Conservation (phyloP, 345 rosid genomes). For the Carallia pectinifolia region DNA sequence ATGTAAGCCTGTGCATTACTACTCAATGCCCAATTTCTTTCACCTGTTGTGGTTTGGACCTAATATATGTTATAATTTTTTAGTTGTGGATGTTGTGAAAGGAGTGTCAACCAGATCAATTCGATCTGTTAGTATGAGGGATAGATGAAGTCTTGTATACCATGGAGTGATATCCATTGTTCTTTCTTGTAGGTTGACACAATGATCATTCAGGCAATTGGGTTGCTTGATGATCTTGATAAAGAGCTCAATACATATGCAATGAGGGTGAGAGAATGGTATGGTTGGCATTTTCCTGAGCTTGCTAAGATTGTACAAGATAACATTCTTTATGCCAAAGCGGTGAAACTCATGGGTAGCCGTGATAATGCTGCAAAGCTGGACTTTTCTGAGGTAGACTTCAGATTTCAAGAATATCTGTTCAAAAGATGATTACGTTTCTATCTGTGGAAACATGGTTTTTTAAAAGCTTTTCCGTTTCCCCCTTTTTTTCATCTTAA, state of each 20-base stretch:
- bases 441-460: no score
- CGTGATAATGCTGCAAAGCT: conserved; percentile 79
- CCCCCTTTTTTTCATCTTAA: neutral
- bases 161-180: neutral
- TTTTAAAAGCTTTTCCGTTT: no score
- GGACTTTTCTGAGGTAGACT: conserved; percentile 76
- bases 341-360: conserved; percentile 80
- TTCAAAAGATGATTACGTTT: neutral
- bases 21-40: no score
- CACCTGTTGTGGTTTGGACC: no score
- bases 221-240: conserved; percentile 94
- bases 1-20: no score
- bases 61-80: neutral
- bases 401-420: conserved; percentile 22
- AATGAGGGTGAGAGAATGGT: conserved; percentile 92
- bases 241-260: conserved; percentile 92
- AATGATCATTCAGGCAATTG: conserved; percentile 94
- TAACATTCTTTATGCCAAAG: conserved; percentile 76
- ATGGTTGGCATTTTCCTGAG: conserved; percentile 99
- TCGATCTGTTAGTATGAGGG: neutral
- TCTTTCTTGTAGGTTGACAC: conserved; percentile 70
- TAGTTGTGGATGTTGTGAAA: neutral
- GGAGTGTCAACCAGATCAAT: neutral
- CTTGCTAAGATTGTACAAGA: conserved; percentile 84
- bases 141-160: neutral